Evolutionary conservation across 805 yeast genomes (phyloP), one percentile per base, ranked within the genome.

Genomic region (Nakazawaea laoshanensis): DNA sequence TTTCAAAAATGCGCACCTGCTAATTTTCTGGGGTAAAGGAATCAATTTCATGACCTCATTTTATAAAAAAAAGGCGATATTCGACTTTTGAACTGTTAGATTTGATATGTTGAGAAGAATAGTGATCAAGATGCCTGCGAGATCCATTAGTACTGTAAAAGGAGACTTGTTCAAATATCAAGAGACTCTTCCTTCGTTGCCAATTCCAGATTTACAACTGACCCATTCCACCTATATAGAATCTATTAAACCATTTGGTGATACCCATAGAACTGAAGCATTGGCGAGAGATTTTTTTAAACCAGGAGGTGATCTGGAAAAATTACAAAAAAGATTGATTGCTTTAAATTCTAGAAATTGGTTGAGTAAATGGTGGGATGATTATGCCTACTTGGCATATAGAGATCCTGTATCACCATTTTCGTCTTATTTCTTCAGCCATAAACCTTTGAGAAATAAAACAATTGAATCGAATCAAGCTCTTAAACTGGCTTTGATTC

Each of bases 391-490:
- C 59, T 65, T 89, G 64, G 76, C 81, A 25, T 88, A 86, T 61
- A 70, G 92, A 44, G 97, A 86, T 56, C 95, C 97, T 0, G 83
- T 89, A n/a, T 83, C 84, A 18, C 96, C 97, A 9, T 88, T 77
- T 51, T 95, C 86, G 23, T 82, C 95, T 14, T 89, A 89, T 63
- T 92, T 86, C 47, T 89, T 73, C 60, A 70, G 77, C 34, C 95
- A 89, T 62, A 79, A 74, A 55, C 89, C 83, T 47, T 56, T 80
- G 40, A 46, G 49, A 42, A 69, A 74, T 42, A 55, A 57, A 6
- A 36, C 41, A 3, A 63, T 81, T 39, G 84, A 81, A 35, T 61
- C 65, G 40, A 72, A 74, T 49, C 88, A 80, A 47, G 53, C 78
- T 36, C 57, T 65, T 42, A 84, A 92, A 49, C 85, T 96, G 2